Evolutionary conservation across 2,329 filamentous ascomycete species (phyloP).

Genomic region (Penicillium sp.): DNA sequence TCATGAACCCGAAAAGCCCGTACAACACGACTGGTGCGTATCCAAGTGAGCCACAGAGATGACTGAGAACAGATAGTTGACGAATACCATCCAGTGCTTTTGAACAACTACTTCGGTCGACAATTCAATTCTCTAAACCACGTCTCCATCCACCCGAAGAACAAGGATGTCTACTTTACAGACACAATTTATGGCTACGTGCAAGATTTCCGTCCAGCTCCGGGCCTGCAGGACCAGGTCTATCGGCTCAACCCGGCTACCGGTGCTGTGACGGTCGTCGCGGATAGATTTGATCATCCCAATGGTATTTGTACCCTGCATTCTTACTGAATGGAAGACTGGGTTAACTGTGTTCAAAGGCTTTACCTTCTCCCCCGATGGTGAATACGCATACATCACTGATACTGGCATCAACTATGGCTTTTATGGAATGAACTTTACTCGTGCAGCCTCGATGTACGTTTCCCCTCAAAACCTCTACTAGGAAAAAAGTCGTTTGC

Average conservation of each 20-base stretch:
- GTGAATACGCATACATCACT: constrained; percentile 18
- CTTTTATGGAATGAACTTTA: constrained; percentile 18
- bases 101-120: constrained; percentile 25
- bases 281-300: background rate
- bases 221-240: constrained; percentile 19
- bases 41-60: background rate
- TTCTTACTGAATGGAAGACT: too few species aligned
- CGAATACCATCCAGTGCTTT: constrained; percentile 9
- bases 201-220: constrained; percentile 22
- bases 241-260: constrained; percentile 19
- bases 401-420: constrained; percentile 21
- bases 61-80: background rate
- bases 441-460: constrained; percentile 19
- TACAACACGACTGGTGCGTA: constrained; percentile 18
- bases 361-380: constrained; percentile 21
- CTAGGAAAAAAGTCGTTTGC: too few species aligned
- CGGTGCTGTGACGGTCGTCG: background rate
- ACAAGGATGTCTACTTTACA: constrained; percentile 23
- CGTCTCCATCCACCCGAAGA: constrained; percentile 19
- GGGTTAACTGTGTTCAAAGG: background rate
- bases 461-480: background rate
- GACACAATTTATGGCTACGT: constrained; percentile 22
- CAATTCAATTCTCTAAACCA: constrained; percentile 25
- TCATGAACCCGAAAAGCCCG: constrained; percentile 21
- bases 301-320: too few species aligned